A percentile compares a stretch with the other conserved stretches of the same genome.
Conservation (phyloP, 2,329 filamentous ascomycete genomes). For the Fusarium irregulare region DNA sequence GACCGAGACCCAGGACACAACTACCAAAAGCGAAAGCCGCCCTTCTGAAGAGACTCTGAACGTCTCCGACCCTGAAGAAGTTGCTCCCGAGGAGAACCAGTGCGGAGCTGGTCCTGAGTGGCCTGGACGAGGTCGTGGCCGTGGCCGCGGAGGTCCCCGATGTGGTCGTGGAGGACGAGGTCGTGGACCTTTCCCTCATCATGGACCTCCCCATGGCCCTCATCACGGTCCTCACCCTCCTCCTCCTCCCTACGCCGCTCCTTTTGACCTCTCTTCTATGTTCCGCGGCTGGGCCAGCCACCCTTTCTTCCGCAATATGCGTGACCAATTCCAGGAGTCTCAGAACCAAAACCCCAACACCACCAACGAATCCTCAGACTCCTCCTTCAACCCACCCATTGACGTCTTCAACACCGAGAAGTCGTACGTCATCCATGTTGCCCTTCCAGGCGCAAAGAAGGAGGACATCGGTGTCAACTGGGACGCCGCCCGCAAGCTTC, state of each 20-base stretch:
- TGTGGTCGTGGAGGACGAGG: constrained; percentile 40
- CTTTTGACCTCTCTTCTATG: constrained; percentile 55
- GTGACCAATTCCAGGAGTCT: constrained; percentile 49
- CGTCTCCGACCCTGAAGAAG: constrained; percentile 50
- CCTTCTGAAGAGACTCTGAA: constrained; percentile 51
- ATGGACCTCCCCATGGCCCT: constrained; percentile 29
- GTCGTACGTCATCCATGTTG: constrained; percentile 77
- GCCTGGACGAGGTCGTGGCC: constrained; percentile 39
- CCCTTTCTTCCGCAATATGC: constrained; percentile 57
- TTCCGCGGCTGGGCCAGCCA: constrained; percentile 56
- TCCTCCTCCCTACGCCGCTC: constrained; percentile 26
- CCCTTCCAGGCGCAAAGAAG: constrained; percentile 82
- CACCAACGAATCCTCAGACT: constrained; percentile 61
- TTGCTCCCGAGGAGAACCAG: constrained; percentile 48
- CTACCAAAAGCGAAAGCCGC: constrained; percentile 49
- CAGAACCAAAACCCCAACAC: constrained; percentile 24
- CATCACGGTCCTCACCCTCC: constrained; percentile 40
- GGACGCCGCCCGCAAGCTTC: constrained; percentile 73
- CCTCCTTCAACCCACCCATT: constrained; percentile 72
- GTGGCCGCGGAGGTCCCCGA: constrained; percentile 37
- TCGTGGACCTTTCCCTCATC: constrained; percentile 33
- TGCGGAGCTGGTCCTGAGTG: constrained; percentile 37
- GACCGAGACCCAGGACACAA: constrained; percentile 24
- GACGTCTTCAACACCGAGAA: constrained; percentile 79
- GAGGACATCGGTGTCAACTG: constrained; percentile 82